Evolutionary conservation across 176 grass and related monocot species (phyloP).

Genomic region (Juncus inflexus): DNA sequence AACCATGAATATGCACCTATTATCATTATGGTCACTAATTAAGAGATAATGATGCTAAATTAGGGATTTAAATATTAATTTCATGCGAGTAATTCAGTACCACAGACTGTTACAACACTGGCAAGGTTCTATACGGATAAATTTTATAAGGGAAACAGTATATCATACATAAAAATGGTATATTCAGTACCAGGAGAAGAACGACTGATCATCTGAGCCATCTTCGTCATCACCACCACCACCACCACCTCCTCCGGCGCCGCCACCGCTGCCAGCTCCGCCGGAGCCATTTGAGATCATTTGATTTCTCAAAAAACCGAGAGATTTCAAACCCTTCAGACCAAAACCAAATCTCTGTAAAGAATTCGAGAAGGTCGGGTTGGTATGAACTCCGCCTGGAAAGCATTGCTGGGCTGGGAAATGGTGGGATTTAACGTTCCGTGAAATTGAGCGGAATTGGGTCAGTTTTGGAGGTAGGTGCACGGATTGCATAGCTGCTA

Average conservation of each 20-base stretch:
- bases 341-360: not conserved
- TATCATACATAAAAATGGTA: too few species aligned
- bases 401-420: not conserved
- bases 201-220: constrained; percentile 21
- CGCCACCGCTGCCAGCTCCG: constrained; percentile 7
- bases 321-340: not conserved
- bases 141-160: too few species aligned
- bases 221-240: constrained; percentile 1
- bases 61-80: too few species aligned
- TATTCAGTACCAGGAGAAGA: constrained; percentile 25
- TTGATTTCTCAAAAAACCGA: not conserved
- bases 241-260: not conserved
- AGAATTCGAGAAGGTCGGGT: not conserved
- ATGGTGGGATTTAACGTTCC: not conserved
- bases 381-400: not conserved
- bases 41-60: too few species aligned
- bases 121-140: too few species aligned
- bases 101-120: too few species aligned
- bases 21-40: too few species aligned
- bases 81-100: too few species aligned
- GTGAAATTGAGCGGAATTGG: not conserved
- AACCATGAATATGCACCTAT: too few species aligned
- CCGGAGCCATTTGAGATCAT: constrained; percentile 5
- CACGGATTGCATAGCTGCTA: constrained; percentile 4
- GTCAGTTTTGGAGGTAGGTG: not conserved